Evolutionary conservation across 805 yeast species (phyloP).

Genomic region (Ogataea trehaloabstinens): DNA sequence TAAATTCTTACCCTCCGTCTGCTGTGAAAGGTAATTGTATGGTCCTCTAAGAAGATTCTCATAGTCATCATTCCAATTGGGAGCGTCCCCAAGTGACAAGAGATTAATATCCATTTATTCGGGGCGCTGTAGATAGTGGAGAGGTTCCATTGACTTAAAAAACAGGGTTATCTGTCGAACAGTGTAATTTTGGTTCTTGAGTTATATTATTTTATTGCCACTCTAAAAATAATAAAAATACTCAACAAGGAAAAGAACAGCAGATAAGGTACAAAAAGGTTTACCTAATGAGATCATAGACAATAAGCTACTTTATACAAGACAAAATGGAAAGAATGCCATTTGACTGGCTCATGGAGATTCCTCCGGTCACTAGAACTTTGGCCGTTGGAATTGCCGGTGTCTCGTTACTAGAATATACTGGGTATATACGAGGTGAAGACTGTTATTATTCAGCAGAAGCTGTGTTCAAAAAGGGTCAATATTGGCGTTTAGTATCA

Average conservation of each 20-base stretch:
- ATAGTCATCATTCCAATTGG: constrained; percentile 19
- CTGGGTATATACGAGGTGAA: constrained; percentile 31
- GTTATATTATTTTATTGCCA: not conserved
- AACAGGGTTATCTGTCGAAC: no score
- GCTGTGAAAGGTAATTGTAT: constrained; percentile 44
- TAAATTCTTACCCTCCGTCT: constrained; percentile 56
- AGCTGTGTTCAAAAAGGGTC: constrained; percentile 37
- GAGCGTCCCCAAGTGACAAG: constrained; percentile 3
- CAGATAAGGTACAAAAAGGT: not conserved
- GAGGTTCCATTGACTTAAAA: no score
- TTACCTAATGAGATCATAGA: no score
- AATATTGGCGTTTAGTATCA: constrained; percentile 37
- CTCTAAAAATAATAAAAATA: not conserved
- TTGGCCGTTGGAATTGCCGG: constrained; percentile 34
- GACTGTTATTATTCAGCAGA: constrained; percentile 37
- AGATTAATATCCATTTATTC: constrained; percentile 7
- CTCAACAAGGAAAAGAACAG: not conserved
- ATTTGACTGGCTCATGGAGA: constrained; percentile 39
- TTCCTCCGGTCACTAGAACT: constrained; percentile 46
- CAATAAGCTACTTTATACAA: not conserved
- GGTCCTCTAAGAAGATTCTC: constrained; percentile 41
- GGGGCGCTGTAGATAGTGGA: no score
- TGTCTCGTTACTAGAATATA: constrained; percentile 32
- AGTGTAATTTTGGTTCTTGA: no score
- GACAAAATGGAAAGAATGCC: constrained; percentile 36